A percentile compares a stretch with the other conserved stretches of the same genome.
phyloP scores from a whole-genome alignment of 139 green algal genomes.

The Zygnema circumcarinatum region DNA sequence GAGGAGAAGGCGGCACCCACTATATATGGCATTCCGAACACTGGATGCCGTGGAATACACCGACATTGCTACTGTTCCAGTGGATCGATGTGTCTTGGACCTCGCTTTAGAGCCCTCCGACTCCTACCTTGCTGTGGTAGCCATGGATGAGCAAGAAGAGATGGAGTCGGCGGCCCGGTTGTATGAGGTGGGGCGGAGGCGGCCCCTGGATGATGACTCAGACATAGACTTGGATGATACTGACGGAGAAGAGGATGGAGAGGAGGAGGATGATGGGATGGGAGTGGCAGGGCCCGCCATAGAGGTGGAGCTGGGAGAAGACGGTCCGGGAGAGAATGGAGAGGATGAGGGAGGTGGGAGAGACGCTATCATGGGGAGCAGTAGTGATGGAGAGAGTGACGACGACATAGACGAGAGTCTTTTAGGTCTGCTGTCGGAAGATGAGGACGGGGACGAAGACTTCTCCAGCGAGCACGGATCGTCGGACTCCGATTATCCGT shows the following conservation, averaged over 20 bases:
- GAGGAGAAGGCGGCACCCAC: slow-evolving; percentile 67
- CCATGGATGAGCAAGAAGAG: slow-evolving; percentile 65
- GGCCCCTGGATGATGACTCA: slow-evolving; percentile 57
- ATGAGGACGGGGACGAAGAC: slow-evolving; percentile 11
- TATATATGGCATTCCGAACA: slow-evolving; percentile 73
- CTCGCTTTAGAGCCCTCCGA: slow-evolving; percentile 71
- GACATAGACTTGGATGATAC: slow-evolving; percentile 58
- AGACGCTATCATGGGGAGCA: slow-evolving; percentile 9
- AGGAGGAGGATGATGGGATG: slow-evolving; percentile 55
- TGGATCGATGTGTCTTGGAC: slow-evolving; percentile 75
- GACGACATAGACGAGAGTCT: neutral
- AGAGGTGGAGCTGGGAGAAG: slow-evolving; percentile 7
- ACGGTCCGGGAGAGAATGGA: neutral
- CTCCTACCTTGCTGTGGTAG: slow-evolving; percentile 69
- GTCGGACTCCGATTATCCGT: neutral
- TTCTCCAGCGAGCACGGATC: neutral
- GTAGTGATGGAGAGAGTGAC: slow-evolving; percentile 28
- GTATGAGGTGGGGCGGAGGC: slow-evolving; percentile 70
- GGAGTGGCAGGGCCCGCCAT: neutral
- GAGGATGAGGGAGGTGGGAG: slow-evolving; percentile 14
- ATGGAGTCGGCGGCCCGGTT: slow-evolving; percentile 32
- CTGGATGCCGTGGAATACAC: slow-evolving; percentile 73
- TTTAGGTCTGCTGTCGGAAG: slow-evolving; percentile 12
- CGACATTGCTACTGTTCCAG: slow-evolving; percentile 73
- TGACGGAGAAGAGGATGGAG: slow-evolving; percentile 52